These are phyloP conservation scores for Diaporthe nobilis DNA, from an alignment of 2,329 filamentous ascomycete genomes.

Conservation along the genomic window DNA sequence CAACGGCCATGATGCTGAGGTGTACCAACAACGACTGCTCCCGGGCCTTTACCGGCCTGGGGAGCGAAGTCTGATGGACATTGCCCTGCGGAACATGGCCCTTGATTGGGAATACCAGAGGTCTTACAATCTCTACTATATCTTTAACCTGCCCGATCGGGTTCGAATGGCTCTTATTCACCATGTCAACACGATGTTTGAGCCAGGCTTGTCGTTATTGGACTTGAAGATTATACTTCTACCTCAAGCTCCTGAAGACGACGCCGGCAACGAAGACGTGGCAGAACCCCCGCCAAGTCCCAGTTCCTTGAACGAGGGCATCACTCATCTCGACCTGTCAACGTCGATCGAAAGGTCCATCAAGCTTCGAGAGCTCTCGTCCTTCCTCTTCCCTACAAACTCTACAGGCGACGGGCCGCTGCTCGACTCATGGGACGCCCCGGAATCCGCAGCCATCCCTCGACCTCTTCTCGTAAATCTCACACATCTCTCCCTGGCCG, in stretches of 20 bases:
- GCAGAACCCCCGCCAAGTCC: slow-evolving; percentile 44
- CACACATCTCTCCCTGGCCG: slow-evolving; percentile 72
- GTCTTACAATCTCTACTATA: slow-evolving; percentile 69
- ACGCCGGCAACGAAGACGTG: slow-evolving; percentile 43
- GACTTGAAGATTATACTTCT: slow-evolving; percentile 65
- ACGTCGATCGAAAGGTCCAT: slow-evolving; percentile 66
- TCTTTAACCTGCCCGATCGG: slow-evolving; percentile 68
- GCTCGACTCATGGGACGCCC: slow-evolving; percentile 69
- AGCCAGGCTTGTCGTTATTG: slow-evolving; percentile 62
- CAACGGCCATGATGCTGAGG: neutral
- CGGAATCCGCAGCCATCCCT: slow-evolving; percentile 50
- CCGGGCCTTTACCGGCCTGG: slow-evolving; percentile 62
- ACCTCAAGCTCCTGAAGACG: slow-evolving; percentile 49
- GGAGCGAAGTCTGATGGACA: slow-evolving; percentile 65
- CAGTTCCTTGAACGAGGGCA: slow-evolving; percentile 58
- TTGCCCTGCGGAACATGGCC: slow-evolving; percentile 65
- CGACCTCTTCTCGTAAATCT: slow-evolving; percentile 67
- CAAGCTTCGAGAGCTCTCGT: slow-evolving; percentile 65
- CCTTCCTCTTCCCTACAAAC: slow-evolving; percentile 64
- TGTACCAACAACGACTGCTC: slow-evolving; percentile 47
- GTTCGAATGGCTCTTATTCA: slow-evolving; percentile 66
- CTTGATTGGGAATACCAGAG: slow-evolving; percentile 69
- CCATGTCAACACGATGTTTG: slow-evolving; percentile 61
- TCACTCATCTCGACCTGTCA: slow-evolving; percentile 69
- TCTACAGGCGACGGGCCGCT: slow-evolving; percentile 45